Base-by-base conservation (phyloP, 352 stramenopile genomes). In the Phytophthora pinifolia region DNA sequence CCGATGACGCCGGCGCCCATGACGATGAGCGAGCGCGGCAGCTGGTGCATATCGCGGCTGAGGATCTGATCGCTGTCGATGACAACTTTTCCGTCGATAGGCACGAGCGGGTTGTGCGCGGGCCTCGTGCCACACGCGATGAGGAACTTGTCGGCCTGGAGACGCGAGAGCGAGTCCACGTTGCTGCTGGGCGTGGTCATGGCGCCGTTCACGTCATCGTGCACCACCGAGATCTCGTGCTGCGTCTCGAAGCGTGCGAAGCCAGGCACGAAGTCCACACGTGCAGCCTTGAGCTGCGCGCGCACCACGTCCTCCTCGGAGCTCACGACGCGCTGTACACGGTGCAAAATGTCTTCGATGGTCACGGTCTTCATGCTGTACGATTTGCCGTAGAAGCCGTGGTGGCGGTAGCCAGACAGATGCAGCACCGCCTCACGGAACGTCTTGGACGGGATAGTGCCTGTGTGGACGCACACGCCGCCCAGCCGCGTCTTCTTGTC, bases 341-440 rank as follows among this genome's bases (percentile, higher is more conserved):
- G 83, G 56, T 86, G 78, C 34, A 93, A 32, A 57, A 93, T 92
- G 62, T 93, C 83, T 42, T 89, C 79, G 46, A 93, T 88, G 29
- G 79, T 90, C n/a, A 92, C 73, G 2, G 71, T 86, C 60, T 91
- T 88, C 61, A 86, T 83, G 45, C 79, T 85, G 70, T 91, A 90
- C 50, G 79, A 90, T 65, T 92, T 90, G 59, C 83, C 83, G 49
- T 93, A 93, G 54, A 93, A 93, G 8, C 87, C 83, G 48, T 94
- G 85, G 67, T 97, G 88, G 31, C 88, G 76, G 63, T 91, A 96
- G n/a, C 86, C 88, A 7, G 87, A 94, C 22, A 97, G 72, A 49
- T 97, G 87, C 27, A 97, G 63, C 52, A 97, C 83, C 17, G 88
- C 88, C 64, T 97, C 88, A 17, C 88, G 86, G 65, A 97, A 97